Percentiles rank a stretch among this genome's conserved stretches.
These are phyloP conservation scores for Brassica rapa DNA, from an alignment of 345 rosid genomes.

Conservation along the genomic window DNA sequence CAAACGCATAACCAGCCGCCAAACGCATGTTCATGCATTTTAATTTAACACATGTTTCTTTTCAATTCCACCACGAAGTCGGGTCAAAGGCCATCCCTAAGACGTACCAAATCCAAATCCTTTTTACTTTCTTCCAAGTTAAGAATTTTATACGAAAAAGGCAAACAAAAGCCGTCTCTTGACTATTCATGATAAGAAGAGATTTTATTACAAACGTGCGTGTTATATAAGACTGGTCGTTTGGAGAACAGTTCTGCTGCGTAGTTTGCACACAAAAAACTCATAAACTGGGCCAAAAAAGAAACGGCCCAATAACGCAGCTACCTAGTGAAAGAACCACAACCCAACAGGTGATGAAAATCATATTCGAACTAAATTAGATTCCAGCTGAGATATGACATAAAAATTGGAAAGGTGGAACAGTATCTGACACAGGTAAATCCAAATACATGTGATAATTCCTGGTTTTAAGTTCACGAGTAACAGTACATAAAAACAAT, in stretches of 20 bases:
- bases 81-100: constrained; percentile 30
- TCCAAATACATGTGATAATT: constrained; percentile 36
- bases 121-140: not conserved
- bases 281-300: not conserved
- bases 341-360: not conserved
- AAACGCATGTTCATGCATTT: constrained; percentile 33
- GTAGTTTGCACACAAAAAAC: not conserved
- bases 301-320: not conserved
- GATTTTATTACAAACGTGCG: constrained; percentile 29
- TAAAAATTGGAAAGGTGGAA: not conserved
- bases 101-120: constrained; percentile 17
- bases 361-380: not conserved
- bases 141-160: not conserved
- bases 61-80: not conserved
- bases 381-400: not conserved
- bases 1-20: constrained; percentile 34
- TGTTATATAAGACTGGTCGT: not conserved
- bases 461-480: not conserved
- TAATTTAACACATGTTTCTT: constrained; percentile 15
- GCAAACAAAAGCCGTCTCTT: constrained; percentile 23
- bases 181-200: constrained; percentile 34
- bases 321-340: not conserved
- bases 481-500: not conserved
- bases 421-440: not conserved
- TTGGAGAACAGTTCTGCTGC: not conserved